Percentiles rank a stretch among this genome's conserved stretches.
Evolutionary conservation across 768 basidiomycete species (phyloP).

Genomic region (Lactifluus piperatus): DNA sequence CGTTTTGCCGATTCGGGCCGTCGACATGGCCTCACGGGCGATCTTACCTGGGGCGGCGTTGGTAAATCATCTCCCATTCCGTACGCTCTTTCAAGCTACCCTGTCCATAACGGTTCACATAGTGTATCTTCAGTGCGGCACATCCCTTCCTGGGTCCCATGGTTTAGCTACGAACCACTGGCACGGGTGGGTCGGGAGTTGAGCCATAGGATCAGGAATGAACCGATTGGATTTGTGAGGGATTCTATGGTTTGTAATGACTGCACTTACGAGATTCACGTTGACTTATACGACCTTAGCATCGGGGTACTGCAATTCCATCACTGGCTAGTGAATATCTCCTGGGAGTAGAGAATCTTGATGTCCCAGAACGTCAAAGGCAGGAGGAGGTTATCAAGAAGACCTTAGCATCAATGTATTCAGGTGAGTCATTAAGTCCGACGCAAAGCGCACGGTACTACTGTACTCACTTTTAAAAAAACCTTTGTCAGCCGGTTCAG

Average conservation of each 20-base stretch:
- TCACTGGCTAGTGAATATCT: neutral
- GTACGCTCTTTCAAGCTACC: neutral
- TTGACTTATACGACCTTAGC: neutral
- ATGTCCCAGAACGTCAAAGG: neutral
- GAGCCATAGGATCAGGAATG: neutral
- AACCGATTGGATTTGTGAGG: constrained; percentile 1
- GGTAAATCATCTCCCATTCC: neutral
- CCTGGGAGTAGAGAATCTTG: neutral
- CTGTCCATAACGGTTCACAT: neutral
- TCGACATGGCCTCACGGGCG: neutral
- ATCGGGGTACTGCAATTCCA: neutral
- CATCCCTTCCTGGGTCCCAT: constrained; percentile 6
- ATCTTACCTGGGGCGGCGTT: neutral
- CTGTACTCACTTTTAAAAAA: neutral
- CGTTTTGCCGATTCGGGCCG: neutral
- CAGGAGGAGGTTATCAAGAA: neutral
- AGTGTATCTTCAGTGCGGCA: neutral
- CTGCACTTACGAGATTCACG: neutral
- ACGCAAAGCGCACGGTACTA: no score
- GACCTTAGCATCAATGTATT: neutral
- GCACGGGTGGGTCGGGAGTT: neutral
- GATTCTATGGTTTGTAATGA: neutral
- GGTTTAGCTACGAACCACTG: constrained; percentile 2
- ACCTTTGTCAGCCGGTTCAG: constrained; percentile 14
- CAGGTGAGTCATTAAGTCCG: neutral